Percentiles rank a stretch among this genome's conserved stretches.
phyloP scores from a whole-genome alignment of 1,284 basidiomycete genomes.

The Termitomyces sp. region DNA sequence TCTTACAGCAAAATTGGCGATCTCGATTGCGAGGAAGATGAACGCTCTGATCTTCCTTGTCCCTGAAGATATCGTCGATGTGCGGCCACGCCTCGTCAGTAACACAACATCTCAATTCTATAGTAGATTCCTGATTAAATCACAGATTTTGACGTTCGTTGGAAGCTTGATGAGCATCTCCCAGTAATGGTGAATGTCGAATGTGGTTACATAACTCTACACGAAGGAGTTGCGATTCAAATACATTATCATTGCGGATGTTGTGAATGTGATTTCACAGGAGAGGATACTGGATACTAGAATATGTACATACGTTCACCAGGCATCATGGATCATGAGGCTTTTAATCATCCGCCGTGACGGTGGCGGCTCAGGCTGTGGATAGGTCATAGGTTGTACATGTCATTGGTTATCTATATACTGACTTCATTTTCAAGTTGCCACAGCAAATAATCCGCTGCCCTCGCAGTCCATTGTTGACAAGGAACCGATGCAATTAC shows the following conservation, averaged over 20 bases:
- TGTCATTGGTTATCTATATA: background rate
- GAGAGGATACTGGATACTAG: background rate
- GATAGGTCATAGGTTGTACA: background rate
- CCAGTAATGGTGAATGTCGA: constrained; percentile 19
- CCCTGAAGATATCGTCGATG: constrained; percentile 92
- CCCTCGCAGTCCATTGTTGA: too few relatives aligned
- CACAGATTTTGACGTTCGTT: constrained; percentile 67
- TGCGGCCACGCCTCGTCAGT: constrained; percentile 77
- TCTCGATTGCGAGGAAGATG: constrained; percentile 97
- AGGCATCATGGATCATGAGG: background rate
- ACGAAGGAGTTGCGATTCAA: background rate
- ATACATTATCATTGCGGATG: background rate
- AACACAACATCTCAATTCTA: background rate
- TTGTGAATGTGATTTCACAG: background rate
- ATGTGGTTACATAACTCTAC: background rate
- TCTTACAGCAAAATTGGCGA: constrained; percentile 83
- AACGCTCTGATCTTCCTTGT: constrained; percentile 97
- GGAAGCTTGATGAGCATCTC: constrained; percentile 61
- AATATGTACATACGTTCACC: background rate
- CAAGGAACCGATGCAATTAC: too few relatives aligned
- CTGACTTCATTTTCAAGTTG: background rate
- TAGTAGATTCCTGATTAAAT: background rate
- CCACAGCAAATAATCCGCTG: background rate
- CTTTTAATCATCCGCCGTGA: background rate
- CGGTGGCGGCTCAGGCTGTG: too few relatives aligned